These are phyloP conservation scores for Chaetomium sp. DNA, from an alignment of 2,329 filamentous ascomycete species.

Conservation along the genomic window DNA sequence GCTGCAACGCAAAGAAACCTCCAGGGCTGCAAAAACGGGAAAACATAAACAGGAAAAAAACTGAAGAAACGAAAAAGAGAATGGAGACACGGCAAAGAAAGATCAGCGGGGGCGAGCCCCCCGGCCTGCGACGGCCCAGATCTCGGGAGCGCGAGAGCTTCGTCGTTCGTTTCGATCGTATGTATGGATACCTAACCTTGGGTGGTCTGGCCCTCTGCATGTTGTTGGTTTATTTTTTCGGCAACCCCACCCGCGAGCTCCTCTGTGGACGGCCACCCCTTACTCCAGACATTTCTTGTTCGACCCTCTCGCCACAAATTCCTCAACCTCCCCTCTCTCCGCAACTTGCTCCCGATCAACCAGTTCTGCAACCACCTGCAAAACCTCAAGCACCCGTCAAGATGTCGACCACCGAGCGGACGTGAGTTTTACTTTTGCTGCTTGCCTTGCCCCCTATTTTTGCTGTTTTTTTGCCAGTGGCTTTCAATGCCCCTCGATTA, in stretches of 20 bases:
- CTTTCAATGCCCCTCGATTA: conserved; percentile 20
- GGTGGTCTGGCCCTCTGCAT: conserved; percentile 11
- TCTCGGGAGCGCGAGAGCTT: neutral
- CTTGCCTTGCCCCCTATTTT: neutral
- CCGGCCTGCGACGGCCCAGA: neutral
- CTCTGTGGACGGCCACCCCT: neutral
- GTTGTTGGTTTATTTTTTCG: conserved; percentile 16
- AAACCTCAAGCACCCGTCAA: conserved; percentile 35
- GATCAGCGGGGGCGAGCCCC: too few species aligned
- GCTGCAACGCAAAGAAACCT: too few species aligned
- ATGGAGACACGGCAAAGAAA: neutral
- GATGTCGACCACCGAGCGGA: conserved; percentile 75
- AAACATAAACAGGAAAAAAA: neutral
- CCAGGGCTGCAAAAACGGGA: conserved; percentile 3
- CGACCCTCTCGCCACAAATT: conserved; percentile 16
- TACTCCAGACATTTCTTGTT: neutral
- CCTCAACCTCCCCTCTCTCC: conserved; percentile 15
- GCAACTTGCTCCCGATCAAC: conserved; percentile 33
- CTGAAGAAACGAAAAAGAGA: neutral
- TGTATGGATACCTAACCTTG: conserved; percentile 14
- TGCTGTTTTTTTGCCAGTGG: conserved; percentile 1
- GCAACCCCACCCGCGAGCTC: conserved; percentile 13
- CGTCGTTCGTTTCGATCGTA: neutral
- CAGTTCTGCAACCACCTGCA: conserved; percentile 41
- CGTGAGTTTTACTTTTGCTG: conserved; percentile 50